Percentiles rank a stretch among this genome's conserved stretches.
Conservation (phyloP, 2,329 filamentous ascomycete genomes). For the Fusarium poae region DNA sequence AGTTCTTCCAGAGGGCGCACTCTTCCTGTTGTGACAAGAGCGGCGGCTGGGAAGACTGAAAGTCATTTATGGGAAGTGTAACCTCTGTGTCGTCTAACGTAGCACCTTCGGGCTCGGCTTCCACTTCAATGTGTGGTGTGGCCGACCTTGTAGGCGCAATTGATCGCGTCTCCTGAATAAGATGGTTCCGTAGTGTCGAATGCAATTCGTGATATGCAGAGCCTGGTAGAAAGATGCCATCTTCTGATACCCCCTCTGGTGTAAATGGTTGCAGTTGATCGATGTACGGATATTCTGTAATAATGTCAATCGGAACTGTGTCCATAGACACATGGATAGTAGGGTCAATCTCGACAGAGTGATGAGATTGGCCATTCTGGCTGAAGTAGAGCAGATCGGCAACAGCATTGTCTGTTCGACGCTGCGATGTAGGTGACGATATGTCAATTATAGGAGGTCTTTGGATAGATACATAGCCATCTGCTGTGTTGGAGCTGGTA, state of each 20-base stretch:
- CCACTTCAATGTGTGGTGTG: constrained; percentile 41
- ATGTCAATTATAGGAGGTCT: constrained; percentile 11
- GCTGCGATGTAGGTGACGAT: constrained; percentile 43
- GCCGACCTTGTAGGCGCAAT: constrained; percentile 52
- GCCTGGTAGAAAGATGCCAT: constrained; percentile 62
- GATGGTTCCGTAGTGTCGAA: constrained; percentile 59
- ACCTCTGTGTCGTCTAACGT: constrained; percentile 27
- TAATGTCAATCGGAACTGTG: constrained; percentile 33
- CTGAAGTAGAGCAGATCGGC: constrained; percentile 54
- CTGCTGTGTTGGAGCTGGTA: constrained; percentile 7
- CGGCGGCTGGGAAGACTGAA: constrained; percentile 28
- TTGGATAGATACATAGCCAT: constrained; percentile 22
- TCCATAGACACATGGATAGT: constrained; percentile 41
- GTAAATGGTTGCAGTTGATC: constrained; percentile 51
- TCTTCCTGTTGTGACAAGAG: constrained; percentile 51
- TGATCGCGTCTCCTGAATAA: constrained; percentile 60
- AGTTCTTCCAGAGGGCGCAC: constrained; percentile 57
- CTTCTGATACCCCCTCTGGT: constrained; percentile 52
- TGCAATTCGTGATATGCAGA: constrained; percentile 62
- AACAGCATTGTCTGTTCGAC: constrained; percentile 54
- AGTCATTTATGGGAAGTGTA: constrained; percentile 32
- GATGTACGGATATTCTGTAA: constrained; percentile 44
- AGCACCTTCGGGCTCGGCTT: constrained; percentile 16
- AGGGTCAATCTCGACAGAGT: constrained; percentile 38
- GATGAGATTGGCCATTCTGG: constrained; percentile 47